phyloP scores from a whole-genome alignment of 2,329 filamentous ascomycete genomes.

The Colletotrichum tamarilloi region DNA sequence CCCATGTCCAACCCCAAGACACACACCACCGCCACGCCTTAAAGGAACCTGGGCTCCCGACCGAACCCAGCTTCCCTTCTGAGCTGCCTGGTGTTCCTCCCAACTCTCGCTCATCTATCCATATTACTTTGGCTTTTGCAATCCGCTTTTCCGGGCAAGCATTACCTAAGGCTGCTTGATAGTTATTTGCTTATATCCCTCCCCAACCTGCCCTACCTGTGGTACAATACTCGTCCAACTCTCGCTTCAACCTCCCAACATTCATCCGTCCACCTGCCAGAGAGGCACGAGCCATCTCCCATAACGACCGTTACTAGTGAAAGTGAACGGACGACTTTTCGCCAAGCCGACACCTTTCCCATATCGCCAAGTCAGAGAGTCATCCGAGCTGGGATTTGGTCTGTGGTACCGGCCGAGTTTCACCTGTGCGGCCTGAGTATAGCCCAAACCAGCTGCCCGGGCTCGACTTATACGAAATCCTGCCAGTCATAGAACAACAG shows the following conservation, averaged over 20 bases:
- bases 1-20: slow-evolving; percentile 30
- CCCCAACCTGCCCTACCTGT: slow-evolving; percentile 4
- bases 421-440: slow-evolving; percentile 23
- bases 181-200: slow-evolving; percentile 19
- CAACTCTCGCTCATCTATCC: slow-evolving; percentile 19
- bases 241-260: slow-evolving; percentile 7
- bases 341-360: slow-evolving; percentile 5
- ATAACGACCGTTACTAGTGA: slow-evolving; percentile 22
- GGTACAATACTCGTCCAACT: neutral
- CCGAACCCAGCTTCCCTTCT: slow-evolving; percentile 31
- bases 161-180: slow-evolving; percentile 9
- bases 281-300: slow-evolving; percentile 25
- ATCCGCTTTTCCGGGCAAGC: neutral
- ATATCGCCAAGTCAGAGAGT: neutral
- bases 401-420: slow-evolving; percentile 28
- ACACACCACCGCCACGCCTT: slow-evolving; percentile 31
- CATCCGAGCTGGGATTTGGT: slow-evolving; percentile 25
- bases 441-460: slow-evolving; percentile 23
- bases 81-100: slow-evolving; percentile 10
- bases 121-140: slow-evolving; percentile 1
- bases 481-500: slow-evolving; percentile 10
- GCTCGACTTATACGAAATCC: slow-evolving; percentile 27
- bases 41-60: slow-evolving; percentile 35
- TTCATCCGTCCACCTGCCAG: slow-evolving; percentile 21
- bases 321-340: slow-evolving; percentile 24